A percentile compares a stretch with the other conserved stretches of the same genome.
phyloP scores from a whole-genome alignment of 345 rosid genomes.

The Barbarea vulgaris region DNA sequence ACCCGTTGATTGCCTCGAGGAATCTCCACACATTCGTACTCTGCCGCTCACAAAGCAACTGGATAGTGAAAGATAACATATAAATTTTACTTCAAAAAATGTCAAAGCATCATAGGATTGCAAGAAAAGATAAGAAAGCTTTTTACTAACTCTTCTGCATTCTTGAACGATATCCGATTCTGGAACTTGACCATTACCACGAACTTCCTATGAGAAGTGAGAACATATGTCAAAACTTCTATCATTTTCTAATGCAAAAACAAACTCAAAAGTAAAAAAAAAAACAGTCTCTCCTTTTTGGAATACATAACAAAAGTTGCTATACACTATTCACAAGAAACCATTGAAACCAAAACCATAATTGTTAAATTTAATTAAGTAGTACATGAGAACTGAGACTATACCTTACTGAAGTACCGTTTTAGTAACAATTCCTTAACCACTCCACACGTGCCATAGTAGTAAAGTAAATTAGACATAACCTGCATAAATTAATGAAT shows the following conservation, averaged over 20 bases:
- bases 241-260: slow-evolving; percentile 22
- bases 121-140: slow-evolving; percentile 11
- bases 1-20: slow-evolving; percentile 90
- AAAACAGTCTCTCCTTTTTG: no score
- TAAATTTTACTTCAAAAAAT: slow-evolving; percentile 18
- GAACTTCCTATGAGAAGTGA: slow-evolving; percentile 71
- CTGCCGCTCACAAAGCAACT: slow-evolving; percentile 87
- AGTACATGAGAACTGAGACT: no score
- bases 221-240: slow-evolving; percentile 36
- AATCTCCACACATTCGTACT: slow-evolving; percentile 76
- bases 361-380: no score
- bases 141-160: slow-evolving; percentile 75
- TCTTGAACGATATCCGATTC: slow-evolving; percentile 80
- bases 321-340: slow-evolving; percentile 15
- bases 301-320: slow-evolving; percentile 15
- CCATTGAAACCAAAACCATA: no score
- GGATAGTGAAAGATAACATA: slow-evolving; percentile 34
- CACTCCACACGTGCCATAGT: slow-evolving; percentile 92
- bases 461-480: slow-evolving; percentile 80
- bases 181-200: slow-evolving; percentile 73
- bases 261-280: no score
- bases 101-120: not conserved
- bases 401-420: slow-evolving; percentile 93
- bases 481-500: slow-evolving; percentile 53
- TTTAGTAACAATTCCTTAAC: slow-evolving; percentile 85